Conservation (phyloP, 164 flowering plant species). For the Nelumbo lutea region DNA sequence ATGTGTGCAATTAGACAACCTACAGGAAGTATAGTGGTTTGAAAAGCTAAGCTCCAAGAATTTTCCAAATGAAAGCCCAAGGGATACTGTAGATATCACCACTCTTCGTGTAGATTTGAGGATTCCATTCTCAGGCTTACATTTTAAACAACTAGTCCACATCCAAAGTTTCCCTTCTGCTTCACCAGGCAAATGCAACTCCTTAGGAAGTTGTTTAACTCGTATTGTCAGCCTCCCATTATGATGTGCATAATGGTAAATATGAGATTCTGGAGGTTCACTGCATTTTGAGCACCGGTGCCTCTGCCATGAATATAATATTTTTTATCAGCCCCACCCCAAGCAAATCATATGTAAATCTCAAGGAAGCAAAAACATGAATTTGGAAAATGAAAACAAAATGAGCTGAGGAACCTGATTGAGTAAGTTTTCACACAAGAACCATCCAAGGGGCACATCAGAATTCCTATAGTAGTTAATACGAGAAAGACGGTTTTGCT, state of each 20-base stretch:
- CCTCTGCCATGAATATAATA: constrained; percentile 38
- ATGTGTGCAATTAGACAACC: constrained; percentile 70
- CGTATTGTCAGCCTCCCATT: constrained; percentile 65
- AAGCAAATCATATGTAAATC: not conserved
- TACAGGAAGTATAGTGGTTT: constrained; percentile 31
- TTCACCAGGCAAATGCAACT: constrained; percentile 60
- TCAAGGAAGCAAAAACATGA: not conserved
- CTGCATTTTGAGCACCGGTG: constrained; percentile 53
- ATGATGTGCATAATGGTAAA: constrained; percentile 68
- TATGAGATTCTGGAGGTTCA: constrained; percentile 66
- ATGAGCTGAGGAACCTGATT: constrained; percentile 58
- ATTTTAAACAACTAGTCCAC: constrained; percentile 92
- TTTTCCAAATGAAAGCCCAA: constrained; percentile 85
- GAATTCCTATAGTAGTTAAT: constrained; percentile 82
- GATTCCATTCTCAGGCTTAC: constrained; percentile 37
- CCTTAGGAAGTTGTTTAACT: constrained; percentile 47
- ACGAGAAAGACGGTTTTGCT: constrained; percentile 72
- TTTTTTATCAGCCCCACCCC: constrained; percentile 15
- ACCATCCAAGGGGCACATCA: constrained; percentile 82
- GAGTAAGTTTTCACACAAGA: constrained; percentile 59
- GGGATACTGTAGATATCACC: constrained; percentile 57
- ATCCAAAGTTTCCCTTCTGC: constrained; percentile 89
- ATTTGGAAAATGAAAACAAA: constrained; percentile 4
- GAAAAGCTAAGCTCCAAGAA: constrained; percentile 83
- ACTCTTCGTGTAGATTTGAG: constrained; percentile 62